A percentile compares a stretch with the other conserved stretches of the same genome.
Conservation (phyloP, 768 basidiomycete genomes). For the Asterophora parasitica region DNA sequence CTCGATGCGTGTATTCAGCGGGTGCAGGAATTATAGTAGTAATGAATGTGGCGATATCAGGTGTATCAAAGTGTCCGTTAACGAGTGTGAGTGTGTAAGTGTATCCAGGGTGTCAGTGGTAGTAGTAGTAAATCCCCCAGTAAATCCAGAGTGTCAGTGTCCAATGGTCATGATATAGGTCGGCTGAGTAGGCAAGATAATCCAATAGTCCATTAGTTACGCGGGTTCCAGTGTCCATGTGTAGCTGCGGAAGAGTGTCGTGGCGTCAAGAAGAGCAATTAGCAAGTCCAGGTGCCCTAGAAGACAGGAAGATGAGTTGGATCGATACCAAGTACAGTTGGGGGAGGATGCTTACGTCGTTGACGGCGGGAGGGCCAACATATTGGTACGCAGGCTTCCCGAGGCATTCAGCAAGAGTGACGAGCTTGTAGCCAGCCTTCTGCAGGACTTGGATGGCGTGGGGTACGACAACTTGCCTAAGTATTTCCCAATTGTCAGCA, state of each 20-base stretch:
- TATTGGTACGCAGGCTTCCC: slow-evolving; percentile 28
- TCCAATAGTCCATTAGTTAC: background rate
- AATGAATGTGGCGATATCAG: too few species aligned
- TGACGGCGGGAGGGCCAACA: slow-evolving; percentile 22
- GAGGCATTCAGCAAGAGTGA: slow-evolving; percentile 35
- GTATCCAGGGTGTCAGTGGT: too few species aligned
- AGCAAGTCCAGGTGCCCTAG: background rate
- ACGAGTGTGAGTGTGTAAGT: background rate
- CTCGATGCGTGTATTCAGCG: too few species aligned
- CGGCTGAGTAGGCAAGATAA: too few species aligned
- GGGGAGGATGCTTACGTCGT: slow-evolving; percentile 24
- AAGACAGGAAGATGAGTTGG: background rate
- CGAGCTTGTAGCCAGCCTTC: slow-evolving; percentile 33
- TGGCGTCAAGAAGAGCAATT: background rate
- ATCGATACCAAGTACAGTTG: background rate
- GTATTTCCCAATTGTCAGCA: background rate
- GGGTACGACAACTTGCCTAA: slow-evolving; percentile 29
- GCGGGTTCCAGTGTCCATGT: background rate
- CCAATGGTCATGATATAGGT: too few species aligned
- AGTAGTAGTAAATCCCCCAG: too few species aligned
- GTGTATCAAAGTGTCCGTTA: background rate
- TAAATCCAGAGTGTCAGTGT: too few species aligned
- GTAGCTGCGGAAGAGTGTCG: background rate
- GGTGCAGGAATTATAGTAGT: too few species aligned
- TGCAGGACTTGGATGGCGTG: slow-evolving; percentile 31